phyloP scores from a whole-genome alignment of 1,139 yeast genomes.

The Schwanniomyces etchellsii region DNA sequence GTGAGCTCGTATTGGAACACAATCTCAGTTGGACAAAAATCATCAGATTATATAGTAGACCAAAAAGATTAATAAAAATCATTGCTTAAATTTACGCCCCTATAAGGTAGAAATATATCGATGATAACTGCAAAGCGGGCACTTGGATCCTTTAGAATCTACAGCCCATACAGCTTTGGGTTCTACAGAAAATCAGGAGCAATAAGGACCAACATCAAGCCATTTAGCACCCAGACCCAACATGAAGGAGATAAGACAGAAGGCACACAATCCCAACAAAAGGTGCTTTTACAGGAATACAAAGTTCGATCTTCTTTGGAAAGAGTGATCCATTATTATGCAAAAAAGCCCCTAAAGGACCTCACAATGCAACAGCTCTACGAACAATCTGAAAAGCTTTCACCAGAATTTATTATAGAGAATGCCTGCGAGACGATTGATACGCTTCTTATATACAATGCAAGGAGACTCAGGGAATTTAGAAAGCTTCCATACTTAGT shows the following conservation, averaged over 20 bases:
- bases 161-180: too few relatives aligned
- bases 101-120: too few relatives aligned
- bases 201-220: too few relatives aligned
- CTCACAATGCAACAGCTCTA: conserved; percentile 43
- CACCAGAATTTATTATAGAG: conserved; percentile 26
- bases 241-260: conserved; percentile 3
- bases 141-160: too few relatives aligned
- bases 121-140: too few relatives aligned
- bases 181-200: too few relatives aligned
- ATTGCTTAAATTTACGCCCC: too few relatives aligned
- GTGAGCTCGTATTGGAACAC: not conserved
- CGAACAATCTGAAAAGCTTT: conserved; percentile 34
- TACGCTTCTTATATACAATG: conserved; percentile 39
- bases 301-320: conserved; percentile 47
- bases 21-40: too few relatives aligned
- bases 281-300: conserved; percentile 38
- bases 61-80: too few relatives aligned
- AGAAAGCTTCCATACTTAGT: conserved; percentile 76
- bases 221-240: not conserved
- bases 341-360: conserved; percentile 41
- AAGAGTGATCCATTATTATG: conserved; percentile 44
- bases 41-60: too few relatives aligned
- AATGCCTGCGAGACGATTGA: conserved; percentile 41
- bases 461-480: conserved; percentile 61
- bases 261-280: conserved; percentile 17